Evolutionary conservation across 2,329 filamentous ascomycete genomes (phyloP).

Genomic region (Pseudocercospora vitis): DNA sequence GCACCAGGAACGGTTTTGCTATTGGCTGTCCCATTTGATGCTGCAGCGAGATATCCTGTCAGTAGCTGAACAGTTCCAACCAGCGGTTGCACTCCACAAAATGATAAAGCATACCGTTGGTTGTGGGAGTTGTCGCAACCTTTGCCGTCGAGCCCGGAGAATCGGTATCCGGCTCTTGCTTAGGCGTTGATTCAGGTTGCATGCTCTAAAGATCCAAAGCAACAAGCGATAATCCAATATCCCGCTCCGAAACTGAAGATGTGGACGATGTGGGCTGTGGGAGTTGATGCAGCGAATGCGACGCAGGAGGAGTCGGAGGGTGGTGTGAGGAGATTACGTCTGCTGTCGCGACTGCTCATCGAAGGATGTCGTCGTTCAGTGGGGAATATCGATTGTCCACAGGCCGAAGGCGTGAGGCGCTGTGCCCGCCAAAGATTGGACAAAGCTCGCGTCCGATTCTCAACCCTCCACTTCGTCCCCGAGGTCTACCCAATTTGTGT

Average conservation of each 20-base stretch:
- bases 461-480: background rate
- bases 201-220: slow-evolving; percentile 24
- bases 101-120: slow-evolving; percentile 24
- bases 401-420: background rate
- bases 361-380: slow-evolving; percentile 4
- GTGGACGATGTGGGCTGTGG: no score
- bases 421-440: no score
- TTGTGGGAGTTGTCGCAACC: slow-evolving; percentile 13
- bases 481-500: no score
- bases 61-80: no score
- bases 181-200: slow-evolving; percentile 29
- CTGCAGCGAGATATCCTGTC: no score
- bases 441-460: no score
- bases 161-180: slow-evolving; percentile 30
- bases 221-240: background rate
- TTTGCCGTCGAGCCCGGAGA: slow-evolving; percentile 26
- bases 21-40: slow-evolving; percentile 8
- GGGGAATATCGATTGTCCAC: background rate
- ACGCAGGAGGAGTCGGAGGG: slow-evolving; percentile 9
- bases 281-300: no score
- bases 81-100: no score
- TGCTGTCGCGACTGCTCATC: slow-evolving; percentile 15
- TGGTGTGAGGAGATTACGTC: slow-evolving; percentile 6
- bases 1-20: slow-evolving; percentile 1
- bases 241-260: no score